A percentile compares a stretch with the other conserved stretches of the same genome.
These are phyloP conservation scores for Penicillium hordei DNA, from an alignment of 2,329 filamentous ascomycete species.

Conservation along the genomic window DNA sequence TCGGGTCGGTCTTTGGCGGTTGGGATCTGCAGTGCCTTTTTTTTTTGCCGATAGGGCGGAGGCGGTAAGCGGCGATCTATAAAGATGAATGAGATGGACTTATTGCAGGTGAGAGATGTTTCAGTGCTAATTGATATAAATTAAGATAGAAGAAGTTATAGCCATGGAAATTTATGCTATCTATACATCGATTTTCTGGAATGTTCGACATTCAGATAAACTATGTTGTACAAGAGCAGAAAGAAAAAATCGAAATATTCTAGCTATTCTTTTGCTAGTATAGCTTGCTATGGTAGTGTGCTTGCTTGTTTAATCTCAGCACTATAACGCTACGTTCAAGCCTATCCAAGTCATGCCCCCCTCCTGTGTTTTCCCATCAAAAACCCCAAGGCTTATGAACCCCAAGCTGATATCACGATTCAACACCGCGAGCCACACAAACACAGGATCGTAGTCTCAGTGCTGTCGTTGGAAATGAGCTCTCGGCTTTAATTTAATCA, in stretches of 20 bases:
- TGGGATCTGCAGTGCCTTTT: constrained; percentile 13
- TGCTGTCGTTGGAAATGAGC: not conserved
- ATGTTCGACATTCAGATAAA: not conserved
- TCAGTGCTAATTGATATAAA: not conserved
- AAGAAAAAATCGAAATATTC: not conserved
- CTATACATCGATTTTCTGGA: not conserved
- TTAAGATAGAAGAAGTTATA: no score
- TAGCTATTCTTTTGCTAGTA: not conserved
- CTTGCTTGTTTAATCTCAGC: not conserved
- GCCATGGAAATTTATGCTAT: not conserved
- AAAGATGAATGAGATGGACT: not conserved
- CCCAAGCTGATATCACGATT: not conserved
- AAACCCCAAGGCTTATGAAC: not conserved
- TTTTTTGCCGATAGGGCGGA: not conserved
- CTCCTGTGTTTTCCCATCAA: not conserved
- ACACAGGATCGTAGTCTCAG: not conserved
- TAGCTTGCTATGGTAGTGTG: not conserved
- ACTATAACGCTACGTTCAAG: not conserved
- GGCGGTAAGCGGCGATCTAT: not conserved
- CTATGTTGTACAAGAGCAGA: not conserved
- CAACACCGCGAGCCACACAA: not conserved
- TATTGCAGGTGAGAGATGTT: not conserved
- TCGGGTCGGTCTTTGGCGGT: not conserved
- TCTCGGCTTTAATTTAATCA: constrained; percentile 12
- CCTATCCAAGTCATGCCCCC: no score